Evolutionary conservation across 2,329 filamentous ascomycete species (phyloP).

Genomic region (Colletotrichum costaricense): DNA sequence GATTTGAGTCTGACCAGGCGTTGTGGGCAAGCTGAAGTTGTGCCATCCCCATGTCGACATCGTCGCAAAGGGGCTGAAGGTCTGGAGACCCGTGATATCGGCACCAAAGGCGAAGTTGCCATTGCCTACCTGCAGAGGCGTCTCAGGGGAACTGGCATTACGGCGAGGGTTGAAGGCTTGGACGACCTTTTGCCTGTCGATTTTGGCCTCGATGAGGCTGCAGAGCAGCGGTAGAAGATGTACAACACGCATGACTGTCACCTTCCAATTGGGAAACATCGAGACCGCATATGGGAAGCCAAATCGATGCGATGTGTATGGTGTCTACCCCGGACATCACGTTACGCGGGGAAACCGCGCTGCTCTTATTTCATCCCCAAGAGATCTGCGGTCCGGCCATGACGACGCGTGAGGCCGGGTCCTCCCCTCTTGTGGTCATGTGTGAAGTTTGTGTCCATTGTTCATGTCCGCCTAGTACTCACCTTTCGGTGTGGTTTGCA

Average conservation of each 20-base stretch:
- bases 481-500: slow-evolving; percentile 18
- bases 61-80: slow-evolving; percentile 58
- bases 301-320: no score
- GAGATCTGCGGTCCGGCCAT: slow-evolving; percentile 4
- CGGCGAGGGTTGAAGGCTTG: slow-evolving; percentile 58
- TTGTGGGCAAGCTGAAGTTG: slow-evolving; percentile 58
- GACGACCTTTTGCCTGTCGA: slow-evolving; percentile 48
- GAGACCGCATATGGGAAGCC: no score
- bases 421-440: not conserved
- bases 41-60: slow-evolving; percentile 63
- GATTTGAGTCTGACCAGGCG: slow-evolving; percentile 43
- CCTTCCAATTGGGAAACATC: not conserved
- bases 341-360: not conserved
- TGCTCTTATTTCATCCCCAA: not conserved
- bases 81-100: slow-evolving; percentile 59
- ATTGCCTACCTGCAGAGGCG: slow-evolving; percentile 63
- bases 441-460: not conserved
- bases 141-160: slow-evolving; percentile 59
- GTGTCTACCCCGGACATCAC: not conserved
- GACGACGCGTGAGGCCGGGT: not conserved
- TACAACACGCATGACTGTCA: slow-evolving; percentile 9
- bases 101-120: slow-evolving; percentile 61
- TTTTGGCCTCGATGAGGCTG: slow-evolving; percentile 38
- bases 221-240: slow-evolving; percentile 32
- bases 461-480: not conserved